Conservation (phyloP, 2,329 filamentous ascomycete species). For the Tothia fuscella region DNA sequence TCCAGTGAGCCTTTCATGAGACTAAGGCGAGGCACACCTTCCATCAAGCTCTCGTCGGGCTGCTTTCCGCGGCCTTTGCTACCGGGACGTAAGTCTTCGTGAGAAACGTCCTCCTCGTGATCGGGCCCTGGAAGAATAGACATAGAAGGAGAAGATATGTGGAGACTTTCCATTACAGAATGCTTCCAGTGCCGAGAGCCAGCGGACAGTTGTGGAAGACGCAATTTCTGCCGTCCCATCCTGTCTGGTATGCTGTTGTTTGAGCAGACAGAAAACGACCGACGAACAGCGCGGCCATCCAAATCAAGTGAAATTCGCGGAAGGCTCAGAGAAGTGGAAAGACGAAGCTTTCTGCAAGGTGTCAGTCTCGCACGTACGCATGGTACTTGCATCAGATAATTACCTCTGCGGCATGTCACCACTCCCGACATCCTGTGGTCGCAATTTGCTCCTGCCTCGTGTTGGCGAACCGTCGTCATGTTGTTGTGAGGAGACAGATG, state of each 20-base stretch:
- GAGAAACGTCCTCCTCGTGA: too few relatives aligned
- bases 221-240: too few relatives aligned
- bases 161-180: conserved; percentile 7
- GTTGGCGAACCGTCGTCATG: background rate
- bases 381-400: too few relatives aligned
- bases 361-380: too few relatives aligned
- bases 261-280: conserved; percentile 3
- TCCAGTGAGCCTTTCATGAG: too few relatives aligned
- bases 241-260: background rate
- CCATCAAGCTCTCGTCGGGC: background rate
- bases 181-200: background rate
- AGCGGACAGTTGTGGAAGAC: background rate
- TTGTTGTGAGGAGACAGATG: background rate
- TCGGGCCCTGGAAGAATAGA: too few relatives aligned
- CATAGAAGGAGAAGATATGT: conserved; percentile 6
- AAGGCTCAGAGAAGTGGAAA: conserved; percentile 5
- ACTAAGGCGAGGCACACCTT: too few relatives aligned
- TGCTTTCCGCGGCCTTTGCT: background rate
- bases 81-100: background rate
- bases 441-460: background rate
- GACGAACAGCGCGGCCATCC: background rate
- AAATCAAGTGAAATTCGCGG: background rate
- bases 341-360: too few relatives aligned
- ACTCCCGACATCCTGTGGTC: background rate
- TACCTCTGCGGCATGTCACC: too few relatives aligned